A percentile compares a stretch with the other conserved stretches of the same genome.
Evolutionary conservation across 2,329 filamentous ascomycete genomes (phyloP).

Genomic region (Mycocentrospora acerina): DNA sequence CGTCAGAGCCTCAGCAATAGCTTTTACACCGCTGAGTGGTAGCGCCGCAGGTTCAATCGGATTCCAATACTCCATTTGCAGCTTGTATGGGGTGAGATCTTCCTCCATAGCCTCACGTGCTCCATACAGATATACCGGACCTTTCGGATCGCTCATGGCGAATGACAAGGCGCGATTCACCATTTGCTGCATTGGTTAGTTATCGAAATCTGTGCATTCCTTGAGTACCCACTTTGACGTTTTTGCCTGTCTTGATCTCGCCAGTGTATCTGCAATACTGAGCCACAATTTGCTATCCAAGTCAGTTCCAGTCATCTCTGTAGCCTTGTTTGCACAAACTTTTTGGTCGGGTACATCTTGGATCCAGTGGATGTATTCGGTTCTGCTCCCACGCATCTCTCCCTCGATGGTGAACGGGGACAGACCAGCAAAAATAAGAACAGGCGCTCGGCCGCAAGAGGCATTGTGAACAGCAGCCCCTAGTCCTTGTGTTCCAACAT

Average conservation of each 20-base stretch:
- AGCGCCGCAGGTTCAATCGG: slow-evolving; percentile 68
- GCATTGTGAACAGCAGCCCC: slow-evolving; percentile 80
- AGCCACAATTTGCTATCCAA: slow-evolving; percentile 61
- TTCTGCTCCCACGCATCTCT: slow-evolving; percentile 69
- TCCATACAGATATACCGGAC: slow-evolving; percentile 77
- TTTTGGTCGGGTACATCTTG: slow-evolving; percentile 83
- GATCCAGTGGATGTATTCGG: slow-evolving; percentile 85
- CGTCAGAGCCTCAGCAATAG: slow-evolving; percentile 64
- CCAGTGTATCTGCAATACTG: slow-evolving; percentile 85
- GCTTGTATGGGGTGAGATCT: slow-evolving; percentile 62
- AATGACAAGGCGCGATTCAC: slow-evolving; percentile 84
- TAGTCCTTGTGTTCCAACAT: slow-evolving; percentile 78
- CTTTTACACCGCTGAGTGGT: slow-evolving; percentile 54
- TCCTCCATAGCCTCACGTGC: slow-evolving; percentile 81
- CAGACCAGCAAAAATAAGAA: slow-evolving; percentile 76
- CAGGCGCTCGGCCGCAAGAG: slow-evolving; percentile 70
- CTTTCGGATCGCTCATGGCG: slow-evolving; percentile 72
- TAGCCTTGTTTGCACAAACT: no score
- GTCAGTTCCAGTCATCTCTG: no score
- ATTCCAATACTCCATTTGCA: slow-evolving; percentile 71
- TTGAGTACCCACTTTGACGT: slow-evolving; percentile 61
- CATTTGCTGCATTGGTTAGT: slow-evolving; percentile 58
- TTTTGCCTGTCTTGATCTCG: slow-evolving; percentile 81
- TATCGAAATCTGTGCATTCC: not conserved
- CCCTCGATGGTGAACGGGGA: slow-evolving; percentile 77